Percentiles rank a stretch among this genome's conserved stretches.
These are phyloP conservation scores for Euphorbia peplus DNA, from an alignment of 345 rosid genomes.

Conservation along the genomic window DNA sequence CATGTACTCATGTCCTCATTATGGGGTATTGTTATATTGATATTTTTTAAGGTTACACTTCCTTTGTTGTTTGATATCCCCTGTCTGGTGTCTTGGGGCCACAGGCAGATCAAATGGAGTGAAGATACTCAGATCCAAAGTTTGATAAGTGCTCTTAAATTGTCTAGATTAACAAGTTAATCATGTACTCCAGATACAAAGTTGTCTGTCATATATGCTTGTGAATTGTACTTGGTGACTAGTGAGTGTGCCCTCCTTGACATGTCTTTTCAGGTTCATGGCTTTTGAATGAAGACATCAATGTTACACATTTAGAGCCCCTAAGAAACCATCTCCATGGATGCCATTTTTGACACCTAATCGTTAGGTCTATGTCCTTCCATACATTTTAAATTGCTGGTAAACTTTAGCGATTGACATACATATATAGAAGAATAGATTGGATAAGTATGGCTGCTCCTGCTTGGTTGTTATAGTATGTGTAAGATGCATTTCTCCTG, in stretches of 20 bases:
- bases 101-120: no score
- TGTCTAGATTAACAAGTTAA: not conserved
- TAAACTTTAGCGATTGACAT: no score
- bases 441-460: no score
- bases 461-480: no score
- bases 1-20: constrained; percentile 94
- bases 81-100: no score
- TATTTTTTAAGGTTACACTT: not conserved
- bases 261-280: not conserved
- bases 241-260: not conserved
- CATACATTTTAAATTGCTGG: not conserved
- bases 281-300: not conserved
- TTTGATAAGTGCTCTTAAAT: no score
- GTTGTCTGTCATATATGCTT: not conserved
- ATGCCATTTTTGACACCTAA: not conserved
- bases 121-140: no score
- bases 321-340: not conserved
- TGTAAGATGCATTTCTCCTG: not conserved
- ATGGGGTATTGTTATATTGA: constrained; percentile 51
- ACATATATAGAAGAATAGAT: not conserved
- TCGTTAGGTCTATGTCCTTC: not conserved
- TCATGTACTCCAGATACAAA: not conserved
- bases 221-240: not conserved
- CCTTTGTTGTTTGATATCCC: not conserved
- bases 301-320: not conserved